These are phyloP conservation scores for Xylariaceae sp. DNA, from an alignment of 2,329 filamentous ascomycete species.

Conservation along the genomic window DNA sequence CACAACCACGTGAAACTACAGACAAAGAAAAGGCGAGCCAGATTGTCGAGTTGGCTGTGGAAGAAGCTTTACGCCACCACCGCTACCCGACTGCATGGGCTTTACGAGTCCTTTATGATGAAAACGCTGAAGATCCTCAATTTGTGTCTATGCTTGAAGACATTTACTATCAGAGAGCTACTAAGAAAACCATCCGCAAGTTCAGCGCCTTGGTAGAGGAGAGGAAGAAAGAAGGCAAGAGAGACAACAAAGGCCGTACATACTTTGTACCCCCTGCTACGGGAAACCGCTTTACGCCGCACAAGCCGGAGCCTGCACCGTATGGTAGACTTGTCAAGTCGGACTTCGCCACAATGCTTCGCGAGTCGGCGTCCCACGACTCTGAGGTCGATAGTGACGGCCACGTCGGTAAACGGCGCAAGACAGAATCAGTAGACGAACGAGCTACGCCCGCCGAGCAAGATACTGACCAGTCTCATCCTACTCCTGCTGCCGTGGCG, in stretches of 20 bases:
- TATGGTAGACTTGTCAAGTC: slow-evolving; percentile 44
- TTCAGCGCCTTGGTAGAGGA: slow-evolving; percentile 48
- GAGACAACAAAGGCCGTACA: slow-evolving; percentile 46
- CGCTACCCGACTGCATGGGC: slow-evolving; percentile 60
- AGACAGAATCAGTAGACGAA: slow-evolving; percentile 21
- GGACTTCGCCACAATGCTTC: slow-evolving; percentile 31
- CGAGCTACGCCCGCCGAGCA: not conserved
- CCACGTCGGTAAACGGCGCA: slow-evolving; percentile 26
- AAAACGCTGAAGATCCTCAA: slow-evolving; percentile 45
- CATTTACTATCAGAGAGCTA: slow-evolving; percentile 54
- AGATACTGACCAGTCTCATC: not conserved
- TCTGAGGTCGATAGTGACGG: slow-evolving; percentile 23
- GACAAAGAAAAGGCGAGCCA: slow-evolving; percentile 45
- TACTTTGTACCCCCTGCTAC: slow-evolving; percentile 50
- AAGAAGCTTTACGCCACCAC: slow-evolving; percentile 51
- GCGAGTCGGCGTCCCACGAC: slow-evolving; percentile 10
- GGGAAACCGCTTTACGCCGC: slow-evolving; percentile 39
- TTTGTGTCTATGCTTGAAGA: slow-evolving; percentile 55
- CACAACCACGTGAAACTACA: slow-evolving; percentile 22
- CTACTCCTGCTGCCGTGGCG: not conserved
- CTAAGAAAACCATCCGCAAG: slow-evolving; percentile 44
- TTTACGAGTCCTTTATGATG: slow-evolving; percentile 55
- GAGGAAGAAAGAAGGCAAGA: slow-evolving; percentile 54
- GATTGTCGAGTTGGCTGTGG: slow-evolving; percentile 53
- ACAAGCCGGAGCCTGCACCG: slow-evolving; percentile 44